Evolutionary conservation across 1,284 basidiomycete species (phyloP).

Genomic region (Puccinia coronata): DNA sequence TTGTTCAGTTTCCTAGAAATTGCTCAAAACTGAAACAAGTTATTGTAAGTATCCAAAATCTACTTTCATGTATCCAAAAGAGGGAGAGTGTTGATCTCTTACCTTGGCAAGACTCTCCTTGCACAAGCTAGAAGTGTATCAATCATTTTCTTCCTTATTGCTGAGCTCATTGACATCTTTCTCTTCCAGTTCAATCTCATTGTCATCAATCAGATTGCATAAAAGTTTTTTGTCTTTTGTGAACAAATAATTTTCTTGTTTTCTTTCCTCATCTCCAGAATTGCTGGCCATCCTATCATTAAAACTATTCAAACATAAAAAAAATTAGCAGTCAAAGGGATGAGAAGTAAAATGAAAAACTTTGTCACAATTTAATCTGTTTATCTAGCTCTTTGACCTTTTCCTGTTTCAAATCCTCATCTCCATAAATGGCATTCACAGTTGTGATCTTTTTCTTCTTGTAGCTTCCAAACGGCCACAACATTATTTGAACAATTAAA

Average conservation of each 20-base stretch:
- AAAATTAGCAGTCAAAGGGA: neutral
- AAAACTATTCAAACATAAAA: neutral
- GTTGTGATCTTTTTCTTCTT: neutral
- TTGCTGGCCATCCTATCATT: neutral
- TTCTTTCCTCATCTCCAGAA: too few species aligned
- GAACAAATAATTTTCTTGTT: neutral
- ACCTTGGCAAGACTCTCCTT: neutral
- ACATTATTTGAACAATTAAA: neutral
- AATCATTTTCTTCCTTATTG: neutral
- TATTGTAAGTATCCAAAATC: neutral
- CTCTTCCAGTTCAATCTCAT: constrained; percentile 7
- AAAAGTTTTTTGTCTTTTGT: neutral
- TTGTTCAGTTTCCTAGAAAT: constrained; percentile 4
- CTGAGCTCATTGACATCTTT: too few species aligned
- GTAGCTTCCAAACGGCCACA: constrained; percentile 4
- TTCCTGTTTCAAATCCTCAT: neutral
- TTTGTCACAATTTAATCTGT: neutral
- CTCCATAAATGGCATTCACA: neutral
- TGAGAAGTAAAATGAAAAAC: neutral
- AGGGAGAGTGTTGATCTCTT: too few species aligned
- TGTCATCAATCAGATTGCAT: neutral
- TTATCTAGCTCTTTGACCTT: neutral
- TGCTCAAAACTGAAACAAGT: neutral
- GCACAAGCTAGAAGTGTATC: neutral
- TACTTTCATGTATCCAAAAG: neutral